Evolutionary conservation across 441 rosid species (phyloP).

Genomic region (Corymbia calophylla): DNA sequence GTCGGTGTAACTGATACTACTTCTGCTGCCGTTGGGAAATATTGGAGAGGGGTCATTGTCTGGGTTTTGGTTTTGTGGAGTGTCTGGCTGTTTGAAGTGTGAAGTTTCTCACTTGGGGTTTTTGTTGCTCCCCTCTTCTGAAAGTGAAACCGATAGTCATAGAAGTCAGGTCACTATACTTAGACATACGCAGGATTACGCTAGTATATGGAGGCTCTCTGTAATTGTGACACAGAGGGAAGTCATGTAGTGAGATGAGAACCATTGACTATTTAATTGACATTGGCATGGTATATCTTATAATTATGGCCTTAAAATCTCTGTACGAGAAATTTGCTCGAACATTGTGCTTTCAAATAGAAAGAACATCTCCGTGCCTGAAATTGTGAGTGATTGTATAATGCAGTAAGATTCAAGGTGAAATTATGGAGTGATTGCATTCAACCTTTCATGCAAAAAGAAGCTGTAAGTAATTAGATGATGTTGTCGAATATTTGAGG

Average conservation of each 20-base stretch:
- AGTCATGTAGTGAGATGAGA: not conserved
- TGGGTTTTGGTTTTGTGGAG: conserved; percentile 28
- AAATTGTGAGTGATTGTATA: not conserved
- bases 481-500: not conserved
- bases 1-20: conserved; percentile 67
- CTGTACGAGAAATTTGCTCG: not conserved
- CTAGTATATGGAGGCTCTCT: not conserved
- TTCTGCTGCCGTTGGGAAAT: conserved; percentile 18
- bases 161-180: conserved; percentile 14
- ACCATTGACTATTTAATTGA: not conserved
- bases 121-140: conserved; percentile 22
- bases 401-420: not conserved
- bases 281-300: not conserved
- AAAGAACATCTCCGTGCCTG: not conserved
- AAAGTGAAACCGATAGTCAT: conserved; percentile 20
- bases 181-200: conserved; percentile 13
- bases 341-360: not conserved
- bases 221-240: not conserved
- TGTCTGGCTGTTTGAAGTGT: conserved; percentile 29
- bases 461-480: not conserved
- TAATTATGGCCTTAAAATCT: not conserved
- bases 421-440: not conserved
- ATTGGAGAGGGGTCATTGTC: conserved; percentile 16
- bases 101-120: conserved; percentile 27
- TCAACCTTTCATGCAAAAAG: not conserved